phyloP scores from a whole-genome alignment of 1,284 basidiomycete species.

The Tilletia setariae region DNA sequence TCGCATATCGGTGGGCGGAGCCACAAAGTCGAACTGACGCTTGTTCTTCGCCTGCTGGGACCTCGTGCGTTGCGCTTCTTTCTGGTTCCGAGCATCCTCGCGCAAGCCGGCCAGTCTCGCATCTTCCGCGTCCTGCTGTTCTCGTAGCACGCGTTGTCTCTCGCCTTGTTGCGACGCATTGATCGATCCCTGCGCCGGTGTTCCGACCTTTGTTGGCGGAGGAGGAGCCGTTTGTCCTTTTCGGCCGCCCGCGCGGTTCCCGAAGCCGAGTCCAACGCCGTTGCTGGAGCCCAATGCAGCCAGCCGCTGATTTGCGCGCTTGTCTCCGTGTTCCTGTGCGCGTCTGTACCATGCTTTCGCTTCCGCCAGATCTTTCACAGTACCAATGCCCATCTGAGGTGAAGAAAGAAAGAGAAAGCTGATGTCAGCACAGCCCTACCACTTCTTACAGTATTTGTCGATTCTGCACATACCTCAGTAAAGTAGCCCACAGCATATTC shows the following conservation, averaged over 20 bases:
- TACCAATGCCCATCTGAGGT: slow-evolving; percentile 56
- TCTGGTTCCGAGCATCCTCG: not conserved
- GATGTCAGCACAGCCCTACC: no score
- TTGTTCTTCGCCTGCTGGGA: not conserved
- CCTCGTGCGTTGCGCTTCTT: not conserved
- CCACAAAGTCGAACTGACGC: slow-evolving; percentile 11
- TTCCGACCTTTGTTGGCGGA: not conserved
- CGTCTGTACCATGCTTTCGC: slow-evolving; percentile 80
- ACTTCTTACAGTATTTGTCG: no score
- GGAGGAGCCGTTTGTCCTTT: not conserved
- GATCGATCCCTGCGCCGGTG: not conserved
- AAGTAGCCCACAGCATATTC: slow-evolving; percentile 95
- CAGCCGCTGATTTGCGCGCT: slow-evolving; percentile 83
- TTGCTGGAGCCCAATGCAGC: slow-evolving; percentile 27
- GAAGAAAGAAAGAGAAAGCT: not conserved
- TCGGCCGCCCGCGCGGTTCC: not conserved
- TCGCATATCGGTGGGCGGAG: not conserved
- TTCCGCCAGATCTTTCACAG: slow-evolving; percentile 54
- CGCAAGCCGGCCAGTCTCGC: not conserved
- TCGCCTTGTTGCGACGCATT: not conserved
- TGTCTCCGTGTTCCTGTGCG: slow-evolving; percentile 90
- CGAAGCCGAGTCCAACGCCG: not conserved
- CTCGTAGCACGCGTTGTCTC: not conserved
- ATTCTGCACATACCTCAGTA: slow-evolving; percentile 67
- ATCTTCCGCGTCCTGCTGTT: not conserved